Percentiles rank a stretch among this genome's conserved stretches.
These are phyloP conservation scores for Backusella mclennaniae DNA, from an alignment of 192 early-diverging fungal species.

Conservation along the genomic window DNA sequence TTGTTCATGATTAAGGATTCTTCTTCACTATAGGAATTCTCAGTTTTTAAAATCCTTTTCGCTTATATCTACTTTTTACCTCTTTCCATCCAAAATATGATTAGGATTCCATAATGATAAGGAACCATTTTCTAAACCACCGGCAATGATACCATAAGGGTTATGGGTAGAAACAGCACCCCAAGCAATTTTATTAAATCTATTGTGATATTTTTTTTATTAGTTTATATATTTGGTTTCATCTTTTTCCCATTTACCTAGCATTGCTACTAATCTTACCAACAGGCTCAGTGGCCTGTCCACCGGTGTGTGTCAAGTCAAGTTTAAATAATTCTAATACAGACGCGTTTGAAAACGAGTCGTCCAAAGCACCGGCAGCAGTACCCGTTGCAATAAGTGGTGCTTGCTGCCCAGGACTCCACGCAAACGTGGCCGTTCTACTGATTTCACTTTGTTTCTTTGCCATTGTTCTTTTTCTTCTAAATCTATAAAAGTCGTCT, in stretches of 20 bases:
- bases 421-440: slow-evolving; percentile 87
- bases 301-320: slow-evolving; percentile 42
- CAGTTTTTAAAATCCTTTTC: background rate
- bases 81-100: slow-evolving; percentile 65
- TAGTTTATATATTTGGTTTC: background rate
- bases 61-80: slow-evolving; percentile 16
- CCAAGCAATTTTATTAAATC: slow-evolving; percentile 95
- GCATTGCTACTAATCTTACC: slow-evolving; percentile 56
- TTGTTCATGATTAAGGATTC: slow-evolving; percentile 63
- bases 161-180: slow-evolving; percentile 42
- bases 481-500: background rate
- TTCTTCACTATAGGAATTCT: slow-evolving; percentile 33
- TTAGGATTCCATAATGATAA: slow-evolving; percentile 84
- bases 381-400: slow-evolving; percentile 88
- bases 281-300: slow-evolving; percentile 44
- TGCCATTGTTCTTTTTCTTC: slow-evolving; percentile 16
- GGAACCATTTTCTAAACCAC: slow-evolving; percentile 95
- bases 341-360: slow-evolving; percentile 87
- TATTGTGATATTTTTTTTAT: slow-evolving; percentile 8
- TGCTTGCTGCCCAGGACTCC: slow-evolving; percentile 75
- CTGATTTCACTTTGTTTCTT: slow-evolving; percentile 63
- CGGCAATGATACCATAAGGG: slow-evolving; percentile 80
- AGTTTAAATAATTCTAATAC: slow-evolving; percentile 89
- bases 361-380: slow-evolving; percentile 95
- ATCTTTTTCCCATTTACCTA: slow-evolving; percentile 47